Evolutionary conservation across 2,329 filamentous ascomycete species (phyloP), one percentile per base, ranked within the genome.

Genomic region (Aureobasidium sp.): DNA sequence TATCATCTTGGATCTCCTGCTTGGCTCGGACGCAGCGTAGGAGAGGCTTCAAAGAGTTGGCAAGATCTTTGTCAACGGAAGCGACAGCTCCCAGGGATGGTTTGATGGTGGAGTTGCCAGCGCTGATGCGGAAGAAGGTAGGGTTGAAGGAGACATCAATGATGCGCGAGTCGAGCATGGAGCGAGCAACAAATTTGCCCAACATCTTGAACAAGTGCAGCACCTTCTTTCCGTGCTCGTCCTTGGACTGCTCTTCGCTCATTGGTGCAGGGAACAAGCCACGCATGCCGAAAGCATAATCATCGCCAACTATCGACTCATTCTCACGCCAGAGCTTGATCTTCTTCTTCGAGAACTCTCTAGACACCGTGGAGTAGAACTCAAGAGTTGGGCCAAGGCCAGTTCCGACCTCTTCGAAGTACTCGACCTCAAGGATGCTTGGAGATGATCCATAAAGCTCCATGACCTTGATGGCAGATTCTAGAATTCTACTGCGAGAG

Each of bases 381-480:
- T 99, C 94, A 14, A 99, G 82, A 0, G 94, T 99, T 4, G 94
- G 94, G 0, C 94, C 94, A 49, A 99, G 81, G 50, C 94, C 94
- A 30, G 95, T 99, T 61, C 94, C 94, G 29, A 99, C 94, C 76
- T 99, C 94, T 69, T 97, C 94, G 67, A 99, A 99, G 71, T 99
- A 99, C 70, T 99, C 95, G 1, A 99, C 93, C 71, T 99, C 94
- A 0, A 99, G 78, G 32, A 97, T 90, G 72, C 93, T 97, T 63
- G 96, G 90, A 1, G 93, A 96, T n/a, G 90, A 90, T 0, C 94
- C 94, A 69, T 99, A 99, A 3, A 97, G 83, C 68, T 99, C 93
- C 93, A 99, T 97, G 34, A 99, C 94, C 75, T 99, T 99, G 73
- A 97, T 81, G 0, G 94, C 94, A 14, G 94, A 97, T 72, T 99